Percentiles rank a stretch among this genome's conserved stretches.
Evolutionary conservation across 176 grass and related monocot genomes (phyloP).

Genomic region (Rhynchospora breviuscula): DNA sequence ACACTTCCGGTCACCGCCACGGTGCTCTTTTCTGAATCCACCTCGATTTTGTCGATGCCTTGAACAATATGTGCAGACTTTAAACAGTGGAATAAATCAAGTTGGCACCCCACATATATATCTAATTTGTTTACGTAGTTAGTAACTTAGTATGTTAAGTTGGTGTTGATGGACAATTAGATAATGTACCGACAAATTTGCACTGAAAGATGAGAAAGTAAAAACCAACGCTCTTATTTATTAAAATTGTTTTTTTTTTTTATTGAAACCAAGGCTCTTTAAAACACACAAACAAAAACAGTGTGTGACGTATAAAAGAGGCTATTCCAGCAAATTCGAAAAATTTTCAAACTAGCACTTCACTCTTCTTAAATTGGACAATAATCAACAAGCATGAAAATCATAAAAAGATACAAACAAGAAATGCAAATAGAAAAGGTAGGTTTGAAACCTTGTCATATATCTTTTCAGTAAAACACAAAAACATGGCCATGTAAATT

Average conservation of each 20-base stretch:
- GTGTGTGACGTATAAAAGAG: no score
- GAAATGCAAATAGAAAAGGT: no score
- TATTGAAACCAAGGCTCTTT: neutral
- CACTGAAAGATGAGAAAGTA: neutral
- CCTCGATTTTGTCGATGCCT: conserved; percentile 77
- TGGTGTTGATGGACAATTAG: neutral
- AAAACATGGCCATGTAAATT: no score
- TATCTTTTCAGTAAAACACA: no score
- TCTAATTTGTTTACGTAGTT: neutral
- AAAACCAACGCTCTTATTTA: neutral
- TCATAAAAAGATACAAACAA: no score
- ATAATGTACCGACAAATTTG: neutral
- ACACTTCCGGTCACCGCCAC: conserved; percentile 51
- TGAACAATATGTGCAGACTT: neutral
- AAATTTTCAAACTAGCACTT: no score
- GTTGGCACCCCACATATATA: neutral
- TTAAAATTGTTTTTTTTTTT: no score
- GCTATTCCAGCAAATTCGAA: no score
- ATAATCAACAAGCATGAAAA: no score
- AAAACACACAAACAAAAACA: neutral
- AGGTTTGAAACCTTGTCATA: no score
- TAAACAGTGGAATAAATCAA: neutral
- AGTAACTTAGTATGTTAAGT: neutral
- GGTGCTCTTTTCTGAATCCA: conserved; percentile 55
- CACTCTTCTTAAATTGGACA: no score